Evolutionary conservation across 176 grass and related monocot species (phyloP).

Genomic region (Urochloa ruziziensis): DNA sequence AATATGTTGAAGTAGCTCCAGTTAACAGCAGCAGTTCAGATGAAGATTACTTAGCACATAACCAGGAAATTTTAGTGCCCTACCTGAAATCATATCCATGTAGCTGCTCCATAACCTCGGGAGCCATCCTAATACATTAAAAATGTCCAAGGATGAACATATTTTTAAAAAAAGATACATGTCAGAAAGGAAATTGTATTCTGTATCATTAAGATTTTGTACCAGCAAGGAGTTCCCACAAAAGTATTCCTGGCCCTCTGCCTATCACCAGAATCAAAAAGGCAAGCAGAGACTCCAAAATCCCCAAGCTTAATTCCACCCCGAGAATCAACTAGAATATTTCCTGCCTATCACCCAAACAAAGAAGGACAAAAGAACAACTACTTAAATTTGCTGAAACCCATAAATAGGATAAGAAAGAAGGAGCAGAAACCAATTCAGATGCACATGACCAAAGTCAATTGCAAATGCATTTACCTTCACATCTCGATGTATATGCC

Average conservation of each 20-base stretch:
- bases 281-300: slow-evolving; percentile 97
- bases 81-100: slow-evolving; percentile 99
- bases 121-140: slow-evolving; percentile 85
- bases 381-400: background rate
- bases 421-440: background rate
- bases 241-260: slow-evolving; percentile 92
- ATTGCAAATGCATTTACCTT: slow-evolving; percentile 81
- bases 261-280: slow-evolving; percentile 90
- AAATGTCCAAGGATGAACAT: slow-evolving; percentile 26
- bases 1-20: slow-evolving; percentile 32
- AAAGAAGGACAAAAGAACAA: slow-evolving; percentile 10
- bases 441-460: background rate
- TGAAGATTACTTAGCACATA: background rate
- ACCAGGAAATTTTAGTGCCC: background rate
- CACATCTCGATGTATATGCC: slow-evolving; percentile 91
- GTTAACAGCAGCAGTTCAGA: slow-evolving; percentile 5
- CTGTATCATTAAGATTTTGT: slow-evolving; percentile 27
- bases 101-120: slow-evolving; percentile 87
- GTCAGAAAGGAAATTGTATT: slow-evolving; percentile 15
- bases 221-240: slow-evolving; percentile 98
- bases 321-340: slow-evolving; percentile 81
- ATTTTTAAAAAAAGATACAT: slow-evolving; percentile 1
- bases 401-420: slow-evolving; percentile 4
- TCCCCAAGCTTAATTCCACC: slow-evolving; percentile 92
- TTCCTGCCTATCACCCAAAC: slow-evolving; percentile 72